A percentile compares a stretch with the other conserved stretches of the same genome.
Evolutionary conservation across 345 rosid species (phyloP).

Genomic region (Pugionium dolabratum): DNA sequence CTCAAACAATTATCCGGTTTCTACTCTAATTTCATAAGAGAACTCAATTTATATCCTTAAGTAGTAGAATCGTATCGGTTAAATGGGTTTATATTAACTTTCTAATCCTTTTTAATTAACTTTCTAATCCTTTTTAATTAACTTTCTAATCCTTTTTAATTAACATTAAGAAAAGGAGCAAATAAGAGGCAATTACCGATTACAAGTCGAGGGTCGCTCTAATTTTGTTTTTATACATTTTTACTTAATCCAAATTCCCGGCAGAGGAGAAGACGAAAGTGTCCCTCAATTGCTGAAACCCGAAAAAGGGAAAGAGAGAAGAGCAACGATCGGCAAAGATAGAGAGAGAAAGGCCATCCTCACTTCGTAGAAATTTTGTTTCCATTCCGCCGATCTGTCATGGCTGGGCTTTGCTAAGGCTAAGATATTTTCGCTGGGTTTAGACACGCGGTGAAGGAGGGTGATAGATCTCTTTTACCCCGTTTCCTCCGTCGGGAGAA

Average conservation of each 20-base stretch:
- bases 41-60: too few species aligned
- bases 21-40: too few species aligned
- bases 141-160: too few species aligned
- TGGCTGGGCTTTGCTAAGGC: conserved; percentile 1
- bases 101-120: too few species aligned
- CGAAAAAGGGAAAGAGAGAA: conserved; percentile 3
- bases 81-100: too few species aligned
- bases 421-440: not conserved
- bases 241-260: conserved; percentile 10
- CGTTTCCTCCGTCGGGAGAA: not conserved
- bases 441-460: conserved; percentile 13
- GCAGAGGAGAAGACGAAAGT: not conserved
- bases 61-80: too few species aligned
- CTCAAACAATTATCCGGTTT: too few species aligned
- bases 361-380: not conserved
- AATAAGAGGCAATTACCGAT: not conserved
- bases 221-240: not conserved
- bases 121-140: too few species aligned
- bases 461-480: conserved; percentile 29
- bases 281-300: conserved; percentile 27
- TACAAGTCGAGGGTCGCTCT: conserved; percentile 36
- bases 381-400: conserved; percentile 37
- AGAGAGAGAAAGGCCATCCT: conserved; percentile 20
- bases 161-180: too few species aligned
- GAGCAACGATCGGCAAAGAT: conserved; percentile 3